Evolutionary conservation across 2,329 filamentous ascomycete genomes (phyloP).

Genomic region (Colletotrichum shisoi): DNA sequence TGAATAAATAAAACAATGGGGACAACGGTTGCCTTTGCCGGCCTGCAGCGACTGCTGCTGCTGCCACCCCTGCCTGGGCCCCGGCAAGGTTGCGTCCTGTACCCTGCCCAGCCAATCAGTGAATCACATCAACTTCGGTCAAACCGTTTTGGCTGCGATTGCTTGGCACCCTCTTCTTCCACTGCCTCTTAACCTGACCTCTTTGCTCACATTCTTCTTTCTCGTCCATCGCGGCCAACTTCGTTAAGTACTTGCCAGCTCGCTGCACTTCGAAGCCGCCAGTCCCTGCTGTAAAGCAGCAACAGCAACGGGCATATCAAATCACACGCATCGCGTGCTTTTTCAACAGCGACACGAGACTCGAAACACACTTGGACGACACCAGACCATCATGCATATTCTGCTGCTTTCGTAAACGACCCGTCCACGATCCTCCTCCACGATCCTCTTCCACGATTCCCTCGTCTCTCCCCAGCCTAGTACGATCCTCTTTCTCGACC

Average conservation of each 20-base stretch:
- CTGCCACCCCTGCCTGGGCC: conserved; percentile 18
- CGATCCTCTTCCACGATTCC: conserved; percentile 3
- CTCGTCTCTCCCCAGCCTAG: background rate
- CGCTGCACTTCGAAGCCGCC: conserved; percentile 4
- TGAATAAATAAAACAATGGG: conserved; percentile 2
- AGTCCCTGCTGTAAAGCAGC: background rate
- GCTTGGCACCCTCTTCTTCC: conserved; percentile 20
- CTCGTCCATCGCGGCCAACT: background rate
- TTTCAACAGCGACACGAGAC: background rate
- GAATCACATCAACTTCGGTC: conserved; percentile 10
- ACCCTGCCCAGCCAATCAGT: conserved; percentile 32
- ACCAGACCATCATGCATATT: conserved; percentile 8
- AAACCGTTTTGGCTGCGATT: conserved; percentile 20
- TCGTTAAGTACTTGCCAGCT: conserved; percentile 2
- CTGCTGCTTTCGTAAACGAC: conserved; percentile 18
- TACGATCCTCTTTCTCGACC: background rate
- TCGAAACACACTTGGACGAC: background rate
- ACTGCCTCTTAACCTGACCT: background rate
- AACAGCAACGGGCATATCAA: conserved; percentile 2
- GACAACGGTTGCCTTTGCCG: conserved; percentile 19
- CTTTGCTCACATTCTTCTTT: background rate
- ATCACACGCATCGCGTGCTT: background rate
- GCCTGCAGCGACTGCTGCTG: conserved; percentile 21
- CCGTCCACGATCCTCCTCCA: background rate
- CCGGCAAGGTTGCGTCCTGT: conserved; percentile 20